Evolutionary conservation across 2,329 filamentous ascomycete species (phyloP).

Genomic region (Pseudogymnoascus sp.): DNA sequence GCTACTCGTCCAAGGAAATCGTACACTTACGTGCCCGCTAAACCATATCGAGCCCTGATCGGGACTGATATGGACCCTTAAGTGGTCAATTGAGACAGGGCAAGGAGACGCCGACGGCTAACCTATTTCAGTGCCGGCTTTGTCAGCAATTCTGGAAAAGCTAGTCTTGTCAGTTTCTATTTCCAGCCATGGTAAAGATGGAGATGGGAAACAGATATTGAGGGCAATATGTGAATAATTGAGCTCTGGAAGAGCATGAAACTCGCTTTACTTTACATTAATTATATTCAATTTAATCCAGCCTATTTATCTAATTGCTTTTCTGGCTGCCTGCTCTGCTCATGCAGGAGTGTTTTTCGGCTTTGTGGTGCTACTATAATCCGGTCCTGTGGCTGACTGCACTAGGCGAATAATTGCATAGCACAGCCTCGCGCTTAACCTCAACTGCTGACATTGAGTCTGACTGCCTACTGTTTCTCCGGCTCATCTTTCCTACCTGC

Average conservation of each 20-base stretch:
- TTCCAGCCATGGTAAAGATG: background rate
- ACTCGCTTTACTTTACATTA: background rate
- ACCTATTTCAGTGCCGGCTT: background rate
- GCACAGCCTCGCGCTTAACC: constrained; percentile 7
- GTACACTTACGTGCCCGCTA: background rate
- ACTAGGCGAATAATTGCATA: constrained; percentile 3
- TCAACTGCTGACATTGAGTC: background rate
- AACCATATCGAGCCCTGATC: background rate
- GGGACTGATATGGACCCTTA: background rate
- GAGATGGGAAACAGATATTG: background rate
- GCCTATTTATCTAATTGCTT: background rate
- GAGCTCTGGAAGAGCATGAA: background rate
- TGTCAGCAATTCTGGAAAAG: background rate
- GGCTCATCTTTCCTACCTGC: background rate
- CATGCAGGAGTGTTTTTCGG: background rate
- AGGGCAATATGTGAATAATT: background rate
- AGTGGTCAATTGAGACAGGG: background rate
- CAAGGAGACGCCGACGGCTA: constrained; percentile 4
- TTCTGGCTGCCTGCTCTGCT: background rate
- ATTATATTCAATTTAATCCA: background rate
- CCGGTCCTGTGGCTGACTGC: background rate
- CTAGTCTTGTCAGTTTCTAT: background rate
- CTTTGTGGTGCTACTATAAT: background rate
- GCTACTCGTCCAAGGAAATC: constrained; percentile 2
- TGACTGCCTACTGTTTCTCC: background rate